These are phyloP conservation scores for Syncephalastrum contaminatum DNA, from an alignment of 371 early-diverging fungal species.

Conservation along the genomic window DNA sequence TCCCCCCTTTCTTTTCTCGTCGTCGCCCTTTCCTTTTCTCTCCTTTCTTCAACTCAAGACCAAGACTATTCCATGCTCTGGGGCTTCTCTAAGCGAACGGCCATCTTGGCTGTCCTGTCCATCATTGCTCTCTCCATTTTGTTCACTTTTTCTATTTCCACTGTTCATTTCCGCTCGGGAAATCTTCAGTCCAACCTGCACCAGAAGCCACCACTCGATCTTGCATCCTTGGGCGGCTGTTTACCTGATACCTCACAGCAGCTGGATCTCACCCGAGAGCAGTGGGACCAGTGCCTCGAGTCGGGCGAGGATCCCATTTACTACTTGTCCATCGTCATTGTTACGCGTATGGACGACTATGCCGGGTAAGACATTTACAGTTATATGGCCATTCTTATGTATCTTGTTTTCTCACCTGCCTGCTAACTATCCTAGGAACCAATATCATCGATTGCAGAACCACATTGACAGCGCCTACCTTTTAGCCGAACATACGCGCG, in stretches of 20 bases:
- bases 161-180: conserved; percentile 8
- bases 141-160: conserved; percentile 16
- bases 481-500: conserved; percentile 40
- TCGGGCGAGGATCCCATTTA: conserved; percentile 20
- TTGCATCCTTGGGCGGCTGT: conserved; percentile 2
- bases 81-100: conserved; percentile 19
- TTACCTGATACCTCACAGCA: conserved; percentile 19
- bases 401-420: too few relatives aligned
- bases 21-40: too few relatives aligned
- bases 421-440: conserved; percentile 21
- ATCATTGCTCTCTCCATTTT: conserved; percentile 14
- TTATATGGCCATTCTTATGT: too few relatives aligned
- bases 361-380: conserved; percentile 28
- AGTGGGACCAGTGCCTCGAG: conserved; percentile 32
- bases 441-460: conserved; percentile 47
- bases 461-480: conserved; percentile 41
- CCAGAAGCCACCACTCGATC: background rate
- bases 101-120: conserved; percentile 14
- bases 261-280: conserved; percentile 16
- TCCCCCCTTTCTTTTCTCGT: too few relatives aligned
- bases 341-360: conserved; percentile 49
- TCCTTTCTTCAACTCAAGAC: too few relatives aligned
- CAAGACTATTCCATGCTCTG: conserved; percentile 9
- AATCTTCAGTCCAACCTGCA: conserved; percentile 1
- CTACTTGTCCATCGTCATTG: conserved; percentile 44